Conservation (phyloP, 2,329 filamentous ascomycete genomes). For the Arthrinium phaeospermum region DNA sequence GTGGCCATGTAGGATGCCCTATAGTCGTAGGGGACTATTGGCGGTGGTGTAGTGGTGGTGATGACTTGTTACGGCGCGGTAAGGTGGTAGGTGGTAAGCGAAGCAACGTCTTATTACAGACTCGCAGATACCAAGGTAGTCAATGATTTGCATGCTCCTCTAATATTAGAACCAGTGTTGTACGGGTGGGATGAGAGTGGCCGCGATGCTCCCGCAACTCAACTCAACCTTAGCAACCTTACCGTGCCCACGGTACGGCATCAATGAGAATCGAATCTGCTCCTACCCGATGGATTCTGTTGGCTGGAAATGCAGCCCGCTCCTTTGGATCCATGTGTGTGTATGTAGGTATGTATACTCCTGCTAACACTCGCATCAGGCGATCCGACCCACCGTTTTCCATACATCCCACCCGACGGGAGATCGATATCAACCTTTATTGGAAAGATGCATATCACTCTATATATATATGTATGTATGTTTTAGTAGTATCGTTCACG, state of each 20-base stretch:
- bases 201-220: background rate
- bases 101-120: background rate
- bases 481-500: background rate
- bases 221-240: background rate
- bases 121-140: background rate
- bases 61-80: background rate
- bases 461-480: background rate
- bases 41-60: background rate
- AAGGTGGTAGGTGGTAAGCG: background rate
- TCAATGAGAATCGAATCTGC: background rate
- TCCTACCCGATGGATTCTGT: background rate
- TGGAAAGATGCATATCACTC: background rate
- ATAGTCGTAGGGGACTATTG: constrained; percentile 8
- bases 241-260: constrained; percentile 1
- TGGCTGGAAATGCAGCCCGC: background rate
- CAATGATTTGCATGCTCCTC: background rate
- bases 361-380: background rate
- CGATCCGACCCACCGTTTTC: constrained; percentile 5
- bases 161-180: background rate
- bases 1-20: background rate
- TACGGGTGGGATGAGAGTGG: background rate
- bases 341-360: background rate
- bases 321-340: background rate
- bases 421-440: constrained; percentile 12
- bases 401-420: background rate